Base-by-base conservation (phyloP, 2,329 filamentous ascomycete species). In the Apiospora marii region DNA sequence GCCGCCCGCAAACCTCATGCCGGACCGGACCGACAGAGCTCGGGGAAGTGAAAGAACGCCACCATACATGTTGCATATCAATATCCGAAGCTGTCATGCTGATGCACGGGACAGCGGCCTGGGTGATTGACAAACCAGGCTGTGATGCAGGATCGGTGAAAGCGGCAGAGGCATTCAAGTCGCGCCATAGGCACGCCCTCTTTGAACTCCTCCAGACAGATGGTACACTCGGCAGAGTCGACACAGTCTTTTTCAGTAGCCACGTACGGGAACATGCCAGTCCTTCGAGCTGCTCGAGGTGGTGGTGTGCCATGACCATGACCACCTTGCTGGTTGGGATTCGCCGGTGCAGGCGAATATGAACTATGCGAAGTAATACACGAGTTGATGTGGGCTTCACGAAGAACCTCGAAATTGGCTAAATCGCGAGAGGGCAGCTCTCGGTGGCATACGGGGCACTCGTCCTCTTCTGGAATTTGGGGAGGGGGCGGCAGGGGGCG, bases 371-470 rank as follows among this genome's bases (percentile, higher is more conserved):
- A 81, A 46, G 82, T 82, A 73, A 92, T 90, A 77, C 91, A 92
- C 10, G 81, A 79, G 43, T 83, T 85, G 72, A 92, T 90, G 76
- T 92, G 91, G 43, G 84, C 80, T 76, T 91, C 89, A 44, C 90
- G 86, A 16, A 88, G 82, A 3, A 80, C 75, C 77, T 92, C 89
- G 72, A 83, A 89, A 74, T 91, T 86, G 1, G 86, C 80, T 2
- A 91, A 83, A 5, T 80, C 81, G 24, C 85, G 84, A 1, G 89
- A 87, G 0, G 93, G 92, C 4, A 95, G 85, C 81, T 94, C 92
- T 49, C 85, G 83, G 78, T 93, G 92, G 77, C 93, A 96, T 64
- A 95, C 88, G 0, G 93, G 93, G 74, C 93, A 96, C 77, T 94
- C 92, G 79, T 95, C 93, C 78, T 95, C 93, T 79, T 95, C 93